These are phyloP conservation scores for Carallia brachiata DNA, from an alignment of 345 rosid species.

Conservation along the genomic window DNA sequence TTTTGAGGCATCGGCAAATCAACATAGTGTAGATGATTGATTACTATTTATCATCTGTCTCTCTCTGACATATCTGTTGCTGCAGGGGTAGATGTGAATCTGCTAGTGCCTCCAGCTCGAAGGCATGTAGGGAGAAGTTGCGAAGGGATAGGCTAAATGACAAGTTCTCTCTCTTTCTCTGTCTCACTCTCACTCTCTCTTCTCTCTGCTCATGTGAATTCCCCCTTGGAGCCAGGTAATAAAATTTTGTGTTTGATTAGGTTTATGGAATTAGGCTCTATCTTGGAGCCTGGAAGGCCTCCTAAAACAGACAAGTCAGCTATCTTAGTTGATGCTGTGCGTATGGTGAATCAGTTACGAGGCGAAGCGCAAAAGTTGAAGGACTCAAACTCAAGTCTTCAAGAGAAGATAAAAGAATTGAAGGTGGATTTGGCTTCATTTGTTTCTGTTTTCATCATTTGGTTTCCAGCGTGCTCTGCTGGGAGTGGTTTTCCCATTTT, in stretches of 20 bases:
- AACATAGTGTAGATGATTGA: too few species aligned
- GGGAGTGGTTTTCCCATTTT: background rate
- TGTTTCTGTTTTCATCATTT: background rate
- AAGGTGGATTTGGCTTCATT: constrained; percentile 48
- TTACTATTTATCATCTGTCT: background rate
- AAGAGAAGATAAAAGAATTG: constrained; percentile 71
- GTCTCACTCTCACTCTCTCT: background rate
- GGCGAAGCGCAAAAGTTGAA: constrained; percentile 71
- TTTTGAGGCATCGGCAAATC: too few species aligned
- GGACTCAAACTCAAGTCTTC: constrained; percentile 73
- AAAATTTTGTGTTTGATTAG: constrained; percentile 32
- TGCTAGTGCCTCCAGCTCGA: constrained; percentile 70
- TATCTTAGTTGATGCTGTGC: constrained; percentile 78
- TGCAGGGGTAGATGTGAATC: constrained; percentile 38
- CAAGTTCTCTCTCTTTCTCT: constrained; percentile 38
- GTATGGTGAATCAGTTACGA: constrained; percentile 72
- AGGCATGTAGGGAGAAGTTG: constrained; percentile 88
- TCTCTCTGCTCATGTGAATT: background rate
- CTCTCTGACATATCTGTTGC: constrained; percentile 47
- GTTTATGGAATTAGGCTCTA: constrained; percentile 73
- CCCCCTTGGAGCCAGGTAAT: constrained; percentile 3
- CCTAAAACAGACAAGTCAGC: constrained; percentile 81
- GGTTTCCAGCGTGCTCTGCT: background rate
- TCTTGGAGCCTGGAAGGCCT: constrained; percentile 80
- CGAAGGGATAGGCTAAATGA: constrained; percentile 86